Evolutionary conservation across 2,329 filamentous ascomycete genomes (phyloP), one percentile per base, ranked within the genome.

Genomic region (Hypomyces perniciosus): DNA sequence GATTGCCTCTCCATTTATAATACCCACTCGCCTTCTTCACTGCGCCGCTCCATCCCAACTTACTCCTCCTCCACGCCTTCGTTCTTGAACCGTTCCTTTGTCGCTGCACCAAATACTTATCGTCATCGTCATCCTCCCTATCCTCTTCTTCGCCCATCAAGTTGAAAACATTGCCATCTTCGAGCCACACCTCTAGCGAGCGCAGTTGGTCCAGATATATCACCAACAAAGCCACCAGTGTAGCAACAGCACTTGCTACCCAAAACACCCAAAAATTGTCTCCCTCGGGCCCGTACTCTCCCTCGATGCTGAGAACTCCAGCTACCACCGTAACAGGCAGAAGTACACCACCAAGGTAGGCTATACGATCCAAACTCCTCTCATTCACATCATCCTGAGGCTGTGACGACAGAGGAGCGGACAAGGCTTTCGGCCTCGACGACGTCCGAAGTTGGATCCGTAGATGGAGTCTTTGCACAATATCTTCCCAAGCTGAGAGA

Each of bases 121-220:
- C 38, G 8, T 26, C 38, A 3, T 27, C 12, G 4, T 5, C 5
- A 41, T 26, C 38, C 8, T 41, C 10, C 8, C 13, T 6, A 5
- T 5, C 38, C 9, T 26, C 38, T 3, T 26, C 38, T 1, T 41
- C 38, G 13, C 20, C 38, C 9, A 41, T 41, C 38, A 41, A 26
- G 13, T 27, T 12, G 8, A 41, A 27, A 8, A 13, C 38, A 26
- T 41, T 13, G 38, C 38, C 13, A 8, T 72, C 67, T 54, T 76
- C 73, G 27, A 74, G 68, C 70, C 73, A 76, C 7, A 77, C 73
- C 56, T 75, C 68, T 34, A 66, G 61, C 40, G 64, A 70, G 39
- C 75, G 69, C 41, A 78, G 66, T 39, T 70, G 70, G 53, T 78
- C 75, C 7, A 74, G 68, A 56, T 78, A 75, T 49, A 78, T 76